These are phyloP conservation scores for Camellia lanceoleosa DNA, from an alignment of 148 eudicot species.

Conservation along the genomic window DNA sequence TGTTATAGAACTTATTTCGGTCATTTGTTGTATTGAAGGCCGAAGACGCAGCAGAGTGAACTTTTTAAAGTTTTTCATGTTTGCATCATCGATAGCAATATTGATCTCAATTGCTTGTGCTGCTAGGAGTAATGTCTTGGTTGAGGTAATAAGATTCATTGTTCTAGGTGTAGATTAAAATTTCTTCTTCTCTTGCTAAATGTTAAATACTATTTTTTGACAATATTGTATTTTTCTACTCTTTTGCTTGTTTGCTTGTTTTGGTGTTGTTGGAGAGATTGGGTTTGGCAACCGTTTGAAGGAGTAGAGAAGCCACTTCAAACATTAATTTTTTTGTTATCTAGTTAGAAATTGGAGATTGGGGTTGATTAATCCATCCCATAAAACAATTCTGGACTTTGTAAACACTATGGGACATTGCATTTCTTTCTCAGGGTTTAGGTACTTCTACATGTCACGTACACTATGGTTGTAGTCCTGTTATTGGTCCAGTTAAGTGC, in stretches of 20 bases:
- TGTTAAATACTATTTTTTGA: not conserved
- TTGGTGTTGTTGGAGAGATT: not conserved
- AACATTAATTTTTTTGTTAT: not conserved
- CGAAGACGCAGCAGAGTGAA: conserved; percentile 51
- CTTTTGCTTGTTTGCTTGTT: not conserved
- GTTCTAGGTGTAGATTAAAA: not conserved
- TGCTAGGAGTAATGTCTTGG: conserved; percentile 26
- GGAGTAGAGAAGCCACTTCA: not conserved
- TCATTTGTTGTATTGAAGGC: conserved; percentile 37
- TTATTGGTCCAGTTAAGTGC: not conserved
- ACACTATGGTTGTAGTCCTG: not conserved
- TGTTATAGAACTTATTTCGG: conserved; percentile 1
- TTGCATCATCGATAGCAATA: conserved; percentile 39
- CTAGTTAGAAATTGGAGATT: not conserved
- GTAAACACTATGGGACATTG: not conserved
- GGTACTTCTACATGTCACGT: not conserved
- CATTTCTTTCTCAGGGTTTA: not conserved
- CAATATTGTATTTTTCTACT: not conserved
- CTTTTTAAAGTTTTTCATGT: conserved; percentile 54
- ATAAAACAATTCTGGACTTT: not conserved
- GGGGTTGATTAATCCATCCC: too few relatives aligned
- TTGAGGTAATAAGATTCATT: conserved; percentile 34
- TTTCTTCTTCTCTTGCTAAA: not conserved
- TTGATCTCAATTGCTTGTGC: conserved; percentile 33
- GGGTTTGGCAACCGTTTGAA: not conserved